Base-by-base conservation (phyloP, 306 rosid species). In the Gastrolobium bilobum region DNA sequence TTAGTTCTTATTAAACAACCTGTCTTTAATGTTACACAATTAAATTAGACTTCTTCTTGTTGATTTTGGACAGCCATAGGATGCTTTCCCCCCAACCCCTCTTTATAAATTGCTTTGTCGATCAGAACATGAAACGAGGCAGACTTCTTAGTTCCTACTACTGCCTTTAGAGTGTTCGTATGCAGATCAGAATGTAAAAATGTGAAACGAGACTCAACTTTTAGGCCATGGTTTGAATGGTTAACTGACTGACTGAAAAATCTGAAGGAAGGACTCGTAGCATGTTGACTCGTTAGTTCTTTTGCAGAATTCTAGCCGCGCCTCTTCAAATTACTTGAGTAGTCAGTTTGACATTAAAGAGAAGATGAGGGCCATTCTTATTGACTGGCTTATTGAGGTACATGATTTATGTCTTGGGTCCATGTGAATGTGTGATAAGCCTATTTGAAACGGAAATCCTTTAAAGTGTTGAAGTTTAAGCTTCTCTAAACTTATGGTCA, bases 371-470 rank as follows among this genome's bases (percentile, higher is more conserved):
- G 88, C 84, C 64, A 85, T 78, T 43, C 86, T 82, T 20, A 69
- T 85, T 35, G 86, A 85, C 68, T 85, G 89, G 89, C 89, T 85
- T 63, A 62, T 82, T 59, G 86, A 85, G 89, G 88, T 85, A 60
- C 60, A 15, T 38, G 20, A 77, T 68, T 54, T 10, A 15, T 10
- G 30, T 59, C 47, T 29, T 1, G 26, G 20, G 60, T 14, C 31
- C 10, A 15, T 35, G 11, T 57, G 78, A 1, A 47, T 46, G 37
- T 46, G 37, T n/a, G 3, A 15, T 57, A 50, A 70, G 26, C 62
- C 29, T 64, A 11, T 11, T 30, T 51, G 14, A 29, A 29, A 51
- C 29, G 40, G 9, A 72, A 72, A 29, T 53, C 68, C 3, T 57
- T 52, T 33, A 3, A 13, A 30, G 37, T 33, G 7, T 35, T 46